Evolutionary conservation across 306 rosid genomes (phyloP).

Genomic region (Lathyrus sativus): DNA sequence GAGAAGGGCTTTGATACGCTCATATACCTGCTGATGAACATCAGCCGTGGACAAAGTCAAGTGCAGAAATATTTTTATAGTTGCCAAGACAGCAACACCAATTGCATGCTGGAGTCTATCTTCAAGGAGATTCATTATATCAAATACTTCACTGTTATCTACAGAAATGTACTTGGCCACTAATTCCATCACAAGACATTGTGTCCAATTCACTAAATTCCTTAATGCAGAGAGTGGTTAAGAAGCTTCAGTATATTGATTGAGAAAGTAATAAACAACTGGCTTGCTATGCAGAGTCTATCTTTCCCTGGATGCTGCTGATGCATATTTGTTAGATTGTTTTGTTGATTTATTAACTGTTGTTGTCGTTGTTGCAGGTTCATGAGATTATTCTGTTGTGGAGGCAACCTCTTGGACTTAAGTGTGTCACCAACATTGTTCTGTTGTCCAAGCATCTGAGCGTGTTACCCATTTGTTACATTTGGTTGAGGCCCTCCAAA

Average conservation of each 20-base stretch:
- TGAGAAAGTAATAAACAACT: conserved; percentile 72
- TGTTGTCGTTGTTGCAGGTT: too few species aligned
- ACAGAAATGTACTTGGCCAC: conserved; percentile 84
- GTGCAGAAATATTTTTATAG: conserved; percentile 87
- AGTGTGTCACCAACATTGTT: too few species aligned
- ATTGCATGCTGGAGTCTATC: conserved; percentile 99
- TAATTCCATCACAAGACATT: conserved; percentile 87
- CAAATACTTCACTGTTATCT: conserved; percentile 87
- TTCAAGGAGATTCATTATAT: conserved; percentile 97
- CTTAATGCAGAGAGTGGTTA: conserved; percentile 48
- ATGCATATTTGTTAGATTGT: too few species aligned
- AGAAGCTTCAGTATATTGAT: conserved; percentile 47
- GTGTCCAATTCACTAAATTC: conserved; percentile 98
- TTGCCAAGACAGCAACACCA: conserved; percentile 98
- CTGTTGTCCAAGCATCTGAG: too few species aligned
- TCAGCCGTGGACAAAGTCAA: too few species aligned
- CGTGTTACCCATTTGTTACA: too few species aligned
- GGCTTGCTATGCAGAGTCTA: conserved; percentile 92
- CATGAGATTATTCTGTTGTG: too few species aligned
- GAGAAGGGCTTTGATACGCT: conserved; percentile 98
- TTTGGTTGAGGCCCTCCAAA: too few species aligned
- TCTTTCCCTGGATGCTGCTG: conserved; percentile 90
- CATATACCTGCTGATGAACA: conserved; percentile 99
- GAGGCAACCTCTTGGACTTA: too few species aligned
- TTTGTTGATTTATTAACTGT: too few species aligned